Percentiles rank a stretch among this genome's conserved stretches.
phyloP scores from a whole-genome alignment of 1,284 basidiomycete species.

The Ustilago shanxiensis region DNA sequence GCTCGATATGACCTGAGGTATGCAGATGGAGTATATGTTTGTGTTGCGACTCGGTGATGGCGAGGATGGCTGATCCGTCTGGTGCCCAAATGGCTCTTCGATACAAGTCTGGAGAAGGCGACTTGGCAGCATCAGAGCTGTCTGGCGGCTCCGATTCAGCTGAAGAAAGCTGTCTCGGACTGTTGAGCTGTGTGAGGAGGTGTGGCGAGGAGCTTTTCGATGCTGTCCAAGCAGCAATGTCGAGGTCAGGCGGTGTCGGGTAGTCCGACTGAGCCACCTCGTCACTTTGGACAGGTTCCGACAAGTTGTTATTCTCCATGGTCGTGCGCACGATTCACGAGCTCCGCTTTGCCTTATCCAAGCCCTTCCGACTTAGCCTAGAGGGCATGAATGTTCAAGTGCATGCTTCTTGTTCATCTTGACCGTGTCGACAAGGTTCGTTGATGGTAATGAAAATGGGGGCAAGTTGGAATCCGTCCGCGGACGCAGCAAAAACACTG shows the following conservation, averaged over 20 bases:
- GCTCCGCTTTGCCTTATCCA: neutral
- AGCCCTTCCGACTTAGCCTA: neutral
- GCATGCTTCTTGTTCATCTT: neutral
- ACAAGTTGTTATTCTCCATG: conserved; percentile 14
- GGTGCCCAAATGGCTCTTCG: conserved; percentile 50
- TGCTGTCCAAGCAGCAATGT: conserved; percentile 16
- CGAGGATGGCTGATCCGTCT: conserved; percentile 52
- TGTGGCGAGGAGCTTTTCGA: neutral
- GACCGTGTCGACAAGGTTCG: neutral
- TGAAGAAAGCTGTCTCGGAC: neutral
- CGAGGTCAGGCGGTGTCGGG: conserved; percentile 36
- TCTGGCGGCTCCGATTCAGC: no score
- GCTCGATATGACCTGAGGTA: neutral
- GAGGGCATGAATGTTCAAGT: neutral
- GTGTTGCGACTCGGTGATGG: conserved; percentile 51
- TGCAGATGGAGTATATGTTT: conserved; percentile 35
- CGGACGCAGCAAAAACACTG: neutral
- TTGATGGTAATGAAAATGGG: neutral
- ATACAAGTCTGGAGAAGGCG: conserved; percentile 25
- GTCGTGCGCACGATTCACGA: neutral
- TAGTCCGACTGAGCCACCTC: conserved; percentile 15
- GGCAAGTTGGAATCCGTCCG: neutral
- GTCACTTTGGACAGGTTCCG: conserved; percentile 6
- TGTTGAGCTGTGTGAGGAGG: conserved; percentile 4
- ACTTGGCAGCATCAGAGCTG: no score